Evolutionary conservation across 108 stramenopile genomes (phyloP).

Genomic region (Cyclotella distinguenda): DNA sequence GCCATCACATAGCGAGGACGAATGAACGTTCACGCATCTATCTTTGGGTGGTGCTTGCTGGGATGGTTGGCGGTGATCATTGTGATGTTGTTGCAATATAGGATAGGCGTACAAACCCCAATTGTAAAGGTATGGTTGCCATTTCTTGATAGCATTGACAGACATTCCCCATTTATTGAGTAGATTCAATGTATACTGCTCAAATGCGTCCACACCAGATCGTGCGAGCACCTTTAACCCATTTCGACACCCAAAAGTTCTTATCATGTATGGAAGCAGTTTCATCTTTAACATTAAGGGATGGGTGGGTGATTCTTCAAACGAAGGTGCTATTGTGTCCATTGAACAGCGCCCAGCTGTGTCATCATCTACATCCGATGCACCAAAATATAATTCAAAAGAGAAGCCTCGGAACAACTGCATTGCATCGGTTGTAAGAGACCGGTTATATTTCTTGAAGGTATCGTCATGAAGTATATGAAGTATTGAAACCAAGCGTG

Average conservation of each 20-base stretch:
- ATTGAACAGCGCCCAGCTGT: neutral
- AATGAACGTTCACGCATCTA: no score
- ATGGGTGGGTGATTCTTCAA: neutral
- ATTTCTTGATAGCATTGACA: conserved; percentile 39
- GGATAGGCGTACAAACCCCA: conserved; percentile 59
- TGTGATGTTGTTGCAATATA: conserved; percentile 3
- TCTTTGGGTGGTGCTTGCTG: neutral
- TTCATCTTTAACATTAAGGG: conserved; percentile 89
- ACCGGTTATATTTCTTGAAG: conserved; percentile 51
- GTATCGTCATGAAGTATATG: conserved; percentile 68
- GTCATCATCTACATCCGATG: neutral
- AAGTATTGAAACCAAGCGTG: conserved; percentile 62
- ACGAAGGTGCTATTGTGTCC: neutral
- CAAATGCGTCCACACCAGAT: conserved; percentile 52
- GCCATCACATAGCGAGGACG: neutral
- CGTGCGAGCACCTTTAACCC: conserved; percentile 51
- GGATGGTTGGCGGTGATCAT: neutral
- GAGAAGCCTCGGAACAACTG: conserved; percentile 80
- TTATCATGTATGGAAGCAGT: conserved; percentile 83
- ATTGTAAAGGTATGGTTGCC: conserved; percentile 64
- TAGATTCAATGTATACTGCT: conserved; percentile 41
- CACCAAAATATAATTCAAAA: conserved; percentile 54
- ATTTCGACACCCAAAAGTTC: conserved; percentile 84
- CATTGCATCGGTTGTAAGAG: conserved; percentile 48
- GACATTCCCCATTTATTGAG: conserved; percentile 74